Base-by-base conservation (phyloP, 2,329 filamentous ascomycete species). In the Fusarium bulbicola region DNA sequence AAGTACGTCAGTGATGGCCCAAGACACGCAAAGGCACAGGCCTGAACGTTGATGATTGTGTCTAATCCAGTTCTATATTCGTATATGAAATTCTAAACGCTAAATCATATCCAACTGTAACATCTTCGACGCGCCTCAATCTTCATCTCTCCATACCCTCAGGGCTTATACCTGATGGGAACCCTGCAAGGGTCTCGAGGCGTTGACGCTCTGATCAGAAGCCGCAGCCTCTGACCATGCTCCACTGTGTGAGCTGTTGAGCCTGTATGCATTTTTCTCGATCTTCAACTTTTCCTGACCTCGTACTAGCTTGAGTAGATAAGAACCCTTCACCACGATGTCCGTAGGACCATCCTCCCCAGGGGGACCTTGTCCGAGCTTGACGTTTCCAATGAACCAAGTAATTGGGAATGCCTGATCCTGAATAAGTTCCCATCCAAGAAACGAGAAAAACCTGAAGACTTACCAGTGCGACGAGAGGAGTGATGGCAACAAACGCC, bases 401-500 rank as follows among this genome's bases (percentile, higher is more conserved):
- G 78, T 68, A 24, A 73, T 74, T 26, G 79, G 40, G 47, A 77
- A 78, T 14, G 77, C 74, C 76, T 80, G 18, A n/a, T 46, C 24
- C 15, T 13, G 34, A 20, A 46, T 77, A 52, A 77, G 66, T 21
- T 32, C 12, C 36, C 21, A 8, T 26, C 49, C 12, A 15, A 50
- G 13, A 34, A 6, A 36, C 9, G 11, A 16, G 11, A 32, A 21
- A 21, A n/a, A 15, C 8, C 9, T 20, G 5, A 37, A 15, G 21
- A 75, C 81, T 70, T 73, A 83, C 84, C 66, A 83, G 34, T 32
- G 82, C 79, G 81, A 92, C 85, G 64, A 92, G 86, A 1, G 90
- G 90, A 18, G 88, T 80, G 42, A 93, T 86, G 0, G 89, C 83
- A 43, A 92, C 85, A 74, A 91, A 91, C 1, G 90, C 88, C 87